Evolutionary conservation across 2,329 filamentous ascomycete species (phyloP), one percentile per base, ranked within the genome.

Genomic region (Fusarium sp.): DNA sequence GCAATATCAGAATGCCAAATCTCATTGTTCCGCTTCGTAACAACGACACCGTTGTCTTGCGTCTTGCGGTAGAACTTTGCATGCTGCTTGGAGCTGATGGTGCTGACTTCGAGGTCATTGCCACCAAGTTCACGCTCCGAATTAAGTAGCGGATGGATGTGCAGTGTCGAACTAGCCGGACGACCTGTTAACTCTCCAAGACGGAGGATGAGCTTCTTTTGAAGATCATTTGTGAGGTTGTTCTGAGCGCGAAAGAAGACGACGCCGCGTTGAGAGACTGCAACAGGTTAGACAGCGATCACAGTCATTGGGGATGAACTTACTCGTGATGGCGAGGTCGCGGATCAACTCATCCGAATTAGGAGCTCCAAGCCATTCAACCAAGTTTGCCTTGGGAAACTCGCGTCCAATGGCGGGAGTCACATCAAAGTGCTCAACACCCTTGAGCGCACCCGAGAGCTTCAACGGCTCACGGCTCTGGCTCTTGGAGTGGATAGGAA

Each of bases 211-310:
- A 94, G 84, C 62, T 90, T 83, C 81, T 94, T 94, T 76, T 92
- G 91, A 3, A 91, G 85, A 2, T 90, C 88, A 77, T 92, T 87
- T 71, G 86, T 87, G 40, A 93, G 81, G 38, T 85, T 83, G 77
- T 92, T 85, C 72, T 94, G 92, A 33, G 88, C 86, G 22, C 91
- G 88, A 82, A 93, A 92, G 83, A 93, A 92, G 35, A 93, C 91
- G 5, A 93, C 92, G 11, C 91, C 91, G 0, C 92, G 88, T 68
- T 90, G 88, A 2, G 91, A 93, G 72, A 93, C 91, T 92, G 36
- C 29, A 46, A 11, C 12, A 5, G 16, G 29, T 60, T 29, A 51
- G 53, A 14, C 17, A 20, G 6, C 5, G 2, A 16, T 16, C 31
- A 6, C 31, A 14, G 31, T 56, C 8, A 17, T 27, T 17, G 17